Evolutionary conservation across 1,284 basidiomycete genomes (phyloP), one percentile per base, ranked within the genome.

Genomic region (Ustilago vetiveriae): DNA sequence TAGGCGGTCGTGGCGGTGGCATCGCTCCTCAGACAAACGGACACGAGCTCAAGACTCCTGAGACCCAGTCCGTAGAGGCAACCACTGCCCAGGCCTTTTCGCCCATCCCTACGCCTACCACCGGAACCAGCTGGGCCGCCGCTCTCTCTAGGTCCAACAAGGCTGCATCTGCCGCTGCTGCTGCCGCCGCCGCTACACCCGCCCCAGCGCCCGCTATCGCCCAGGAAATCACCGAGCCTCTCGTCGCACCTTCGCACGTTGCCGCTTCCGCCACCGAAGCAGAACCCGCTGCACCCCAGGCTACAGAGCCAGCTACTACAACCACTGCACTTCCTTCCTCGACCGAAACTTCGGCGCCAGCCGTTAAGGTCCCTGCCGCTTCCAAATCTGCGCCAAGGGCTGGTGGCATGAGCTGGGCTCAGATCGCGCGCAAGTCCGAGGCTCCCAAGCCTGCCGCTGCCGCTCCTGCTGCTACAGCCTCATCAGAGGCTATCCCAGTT

Each of bases 321-420:
- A 56, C 72, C 21, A 30, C 26, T 16, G 63, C 72, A n/a, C 51
- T 72, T n/a, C 22, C 66, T 21, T 52, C 66, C 5, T 51, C 72
- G 3, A 44, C 45, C 24, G 54, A 60, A 16, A 53, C 48, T 27
- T 47, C 57, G 14, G 37, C 38, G 14, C 62, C 65, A 23, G 66
- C 70, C 14, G 66, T 69, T 53, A 67, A 71, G 68, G 74, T 70
- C 14, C 75, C 73, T n/a, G 40, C 66, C 17, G 46, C 72, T 37
- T 44, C 74, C 30, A 58, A 67, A 29, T 26, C 55, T 21, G 45
- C 59, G 19, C 45, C 63, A 48, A 64, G 57, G 50, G 36, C 62
- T 37, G 46, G 52, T 35, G 59, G 58, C 40, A 74, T 75, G 79
- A 80, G 75, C 72, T 81, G 79, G 79, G 79, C 79, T 47, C 79